Conservation (phyloP, 2,329 filamentous ascomycete genomes). For the Torrubiella hemipterigena region DNA sequence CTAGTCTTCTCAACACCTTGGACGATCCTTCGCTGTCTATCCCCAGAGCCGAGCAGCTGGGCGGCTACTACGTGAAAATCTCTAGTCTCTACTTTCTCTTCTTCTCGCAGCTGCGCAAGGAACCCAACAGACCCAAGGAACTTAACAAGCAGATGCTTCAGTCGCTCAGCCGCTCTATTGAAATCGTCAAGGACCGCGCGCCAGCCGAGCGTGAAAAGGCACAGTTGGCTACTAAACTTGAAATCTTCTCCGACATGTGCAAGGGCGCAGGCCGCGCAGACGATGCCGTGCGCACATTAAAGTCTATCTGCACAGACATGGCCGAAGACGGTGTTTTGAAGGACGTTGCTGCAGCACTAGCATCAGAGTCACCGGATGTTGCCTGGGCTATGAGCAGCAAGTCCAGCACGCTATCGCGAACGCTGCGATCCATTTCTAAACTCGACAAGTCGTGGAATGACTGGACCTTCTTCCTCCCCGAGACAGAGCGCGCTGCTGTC, state of each 20-base stretch:
- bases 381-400: conserved; percentile 43
- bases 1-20: conserved; percentile 40
- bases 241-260: conserved; percentile 52
- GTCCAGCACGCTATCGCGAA: conserved; percentile 41
- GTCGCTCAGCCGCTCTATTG: conserved; percentile 51
- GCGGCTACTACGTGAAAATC: conserved; percentile 50
- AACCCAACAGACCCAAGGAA: conserved; percentile 22
- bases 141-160: conserved; percentile 33
- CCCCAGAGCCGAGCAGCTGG: conserved; percentile 18
- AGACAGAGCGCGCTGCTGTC: conserved; percentile 40
- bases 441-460: conserved; percentile 44
- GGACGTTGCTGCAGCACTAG: conserved; percentile 37
- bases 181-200: conserved; percentile 44
- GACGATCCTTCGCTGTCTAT: conserved; percentile 23
- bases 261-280: conserved; percentile 38
- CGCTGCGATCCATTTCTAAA: conserved; percentile 47
- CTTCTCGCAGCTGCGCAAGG: conserved; percentile 38
- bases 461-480: conserved; percentile 40
- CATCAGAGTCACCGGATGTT: conserved; percentile 33
- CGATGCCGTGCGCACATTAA: conserved; percentile 46
- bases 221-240: conserved; percentile 51
- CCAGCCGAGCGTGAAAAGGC: conserved; percentile 45
- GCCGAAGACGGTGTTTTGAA: conserved; percentile 45
- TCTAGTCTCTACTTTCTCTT: conserved; percentile 62
- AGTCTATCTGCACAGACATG: conserved; percentile 48